These are phyloP conservation scores for Alternaria solani DNA, from an alignment of 2,329 filamentous ascomycete species.

Conservation along the genomic window DNA sequence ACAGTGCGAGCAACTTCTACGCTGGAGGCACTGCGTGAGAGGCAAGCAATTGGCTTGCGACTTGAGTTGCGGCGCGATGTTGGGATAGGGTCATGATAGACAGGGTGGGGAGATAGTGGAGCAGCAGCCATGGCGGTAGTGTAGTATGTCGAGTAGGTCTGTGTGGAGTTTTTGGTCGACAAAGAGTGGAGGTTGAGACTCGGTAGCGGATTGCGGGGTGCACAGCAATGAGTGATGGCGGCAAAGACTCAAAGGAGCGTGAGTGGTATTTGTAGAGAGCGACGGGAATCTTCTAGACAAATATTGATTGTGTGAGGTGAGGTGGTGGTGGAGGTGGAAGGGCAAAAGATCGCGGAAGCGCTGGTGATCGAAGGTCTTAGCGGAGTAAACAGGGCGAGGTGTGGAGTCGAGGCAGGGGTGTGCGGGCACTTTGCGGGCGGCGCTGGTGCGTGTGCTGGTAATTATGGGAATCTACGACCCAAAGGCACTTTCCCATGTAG, in stretches of 20 bases:
- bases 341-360: constrained; percentile 28
- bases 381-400: constrained; percentile 34
- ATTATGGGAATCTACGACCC: constrained; percentile 25
- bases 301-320: constrained; percentile 8
- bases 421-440: constrained; percentile 14
- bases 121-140: constrained; percentile 30
- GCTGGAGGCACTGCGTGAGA: constrained; percentile 30
- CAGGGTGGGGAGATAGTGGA: constrained; percentile 27
- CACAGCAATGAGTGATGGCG: constrained; percentile 10
- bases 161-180: constrained; percentile 13
- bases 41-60: constrained; percentile 37
- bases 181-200: constrained; percentile 15
- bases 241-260: constrained; percentile 24
- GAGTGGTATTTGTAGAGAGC: constrained; percentile 30
- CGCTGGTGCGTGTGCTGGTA: constrained; percentile 8
- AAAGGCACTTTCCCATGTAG: constrained; percentile 29
- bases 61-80: constrained; percentile 39
- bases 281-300: constrained; percentile 24
- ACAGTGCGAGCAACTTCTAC: constrained; percentile 41
- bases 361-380: constrained; percentile 37
- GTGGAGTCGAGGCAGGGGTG: constrained; percentile 33
- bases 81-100: constrained; percentile 32
- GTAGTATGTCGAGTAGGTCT: constrained; percentile 10
- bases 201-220: constrained; percentile 3
- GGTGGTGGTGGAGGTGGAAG: constrained; percentile 12